Conservation (phyloP, 2,329 filamentous ascomycete genomes). For the Clonostachys rosea region DNA sequence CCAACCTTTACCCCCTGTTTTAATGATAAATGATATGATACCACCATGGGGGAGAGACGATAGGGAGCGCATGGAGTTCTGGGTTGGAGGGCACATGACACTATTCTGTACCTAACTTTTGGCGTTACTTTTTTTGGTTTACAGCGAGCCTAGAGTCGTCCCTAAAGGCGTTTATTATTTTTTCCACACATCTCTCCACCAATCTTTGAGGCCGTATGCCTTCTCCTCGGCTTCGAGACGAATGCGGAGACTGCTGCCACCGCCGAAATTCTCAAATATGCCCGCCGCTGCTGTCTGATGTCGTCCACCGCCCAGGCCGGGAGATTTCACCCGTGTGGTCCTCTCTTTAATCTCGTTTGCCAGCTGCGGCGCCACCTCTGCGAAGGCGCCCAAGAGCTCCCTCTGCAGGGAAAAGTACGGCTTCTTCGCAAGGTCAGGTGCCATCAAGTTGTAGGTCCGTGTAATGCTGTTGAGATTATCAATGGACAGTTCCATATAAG, state of each 20-base stretch:
- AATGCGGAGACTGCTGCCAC: conserved; percentile 43
- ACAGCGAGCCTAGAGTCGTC: no score
- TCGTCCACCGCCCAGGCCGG: conserved; percentile 15
- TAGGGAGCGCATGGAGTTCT: no score
- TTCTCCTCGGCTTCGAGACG: conserved; percentile 72
- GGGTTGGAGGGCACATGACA: no score
- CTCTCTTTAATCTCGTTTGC: conserved; percentile 68
- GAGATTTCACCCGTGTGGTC: conserved; percentile 42
- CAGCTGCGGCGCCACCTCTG: conserved; percentile 77
- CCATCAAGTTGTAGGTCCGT: conserved; percentile 91
- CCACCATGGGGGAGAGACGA: no score
- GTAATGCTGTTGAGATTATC: conserved; percentile 74
- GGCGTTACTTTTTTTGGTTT: no score
- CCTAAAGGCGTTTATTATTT: conserved; percentile 5
- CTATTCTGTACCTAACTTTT: no score
- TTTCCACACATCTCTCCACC: conserved; percentile 78
- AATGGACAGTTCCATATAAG: conserved; percentile 74
- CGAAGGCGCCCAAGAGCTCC: conserved; percentile 77
- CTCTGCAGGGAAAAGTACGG: conserved; percentile 83
- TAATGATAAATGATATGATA: no score
- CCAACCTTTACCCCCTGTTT: no score
- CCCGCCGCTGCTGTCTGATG: conserved; percentile 25
- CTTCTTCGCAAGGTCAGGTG: conserved; percentile 86
- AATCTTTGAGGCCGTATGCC: conserved; percentile 82
- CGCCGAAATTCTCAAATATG: conserved; percentile 57